phyloP scores from a whole-genome alignment of 2,329 filamentous ascomycete species.

The Sarocladium strictum region DNA sequence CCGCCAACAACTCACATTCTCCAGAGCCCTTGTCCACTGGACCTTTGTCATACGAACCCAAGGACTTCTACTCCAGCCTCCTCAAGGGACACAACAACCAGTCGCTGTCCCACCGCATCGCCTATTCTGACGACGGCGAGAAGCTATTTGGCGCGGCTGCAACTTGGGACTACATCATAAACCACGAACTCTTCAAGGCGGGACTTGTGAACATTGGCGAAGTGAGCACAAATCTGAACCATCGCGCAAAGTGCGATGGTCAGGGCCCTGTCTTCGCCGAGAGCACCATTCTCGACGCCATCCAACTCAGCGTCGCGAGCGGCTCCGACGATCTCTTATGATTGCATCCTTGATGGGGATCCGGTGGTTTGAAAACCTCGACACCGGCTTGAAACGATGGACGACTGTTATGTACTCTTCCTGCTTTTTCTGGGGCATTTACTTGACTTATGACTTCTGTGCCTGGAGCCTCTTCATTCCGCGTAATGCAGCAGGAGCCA shows the following conservation, averaged over 20 bases:
- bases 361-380: neutral
- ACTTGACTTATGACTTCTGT: neutral
- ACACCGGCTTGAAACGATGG: neutral
- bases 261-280: constrained; percentile 86
- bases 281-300: constrained; percentile 62
- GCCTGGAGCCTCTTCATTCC: neutral
- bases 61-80: constrained; percentile 62
- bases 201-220: constrained; percentile 76
- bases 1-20: constrained; percentile 28
- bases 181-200: constrained; percentile 67
- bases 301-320: constrained; percentile 70
- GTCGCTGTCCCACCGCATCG: constrained; percentile 62
- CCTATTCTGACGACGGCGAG: constrained; percentile 59
- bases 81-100: constrained; percentile 57
- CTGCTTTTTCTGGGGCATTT: neutral
- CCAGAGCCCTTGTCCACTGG: constrained; percentile 51
- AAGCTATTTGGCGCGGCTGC: constrained; percentile 67
- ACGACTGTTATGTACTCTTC: neutral
- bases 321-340: constrained; percentile 69
- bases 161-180: constrained; percentile 86
- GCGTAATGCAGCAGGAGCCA: neutral
- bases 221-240: constrained; percentile 74
- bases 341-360: neutral
- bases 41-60: constrained; percentile 65
- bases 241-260: constrained; percentile 73